A percentile compares a stretch with the other conserved stretches of the same genome.
Conservation (phyloP, 2,329 filamentous ascomycete species). For the Claviceps sp. region DNA sequence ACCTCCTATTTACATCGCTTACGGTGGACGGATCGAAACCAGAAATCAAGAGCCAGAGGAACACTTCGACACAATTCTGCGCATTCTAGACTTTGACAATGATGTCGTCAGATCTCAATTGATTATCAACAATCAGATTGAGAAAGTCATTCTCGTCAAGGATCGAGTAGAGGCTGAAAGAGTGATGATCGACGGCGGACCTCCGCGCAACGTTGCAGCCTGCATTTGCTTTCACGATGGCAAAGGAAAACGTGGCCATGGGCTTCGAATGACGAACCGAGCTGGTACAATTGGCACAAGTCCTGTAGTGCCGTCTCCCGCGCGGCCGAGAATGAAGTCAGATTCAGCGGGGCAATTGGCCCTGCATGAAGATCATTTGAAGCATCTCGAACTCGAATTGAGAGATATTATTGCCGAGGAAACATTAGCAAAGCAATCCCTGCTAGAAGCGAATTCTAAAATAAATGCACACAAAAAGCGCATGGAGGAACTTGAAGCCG, state of each 20-base stretch:
- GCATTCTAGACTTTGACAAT: constrained; percentile 71
- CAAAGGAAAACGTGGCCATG: constrained; percentile 38
- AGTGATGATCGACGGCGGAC: constrained; percentile 50
- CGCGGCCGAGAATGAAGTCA: constrained; percentile 62
- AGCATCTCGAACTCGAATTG: constrained; percentile 42
- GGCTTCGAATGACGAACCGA: constrained; percentile 40
- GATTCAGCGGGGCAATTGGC: constrained; percentile 56
- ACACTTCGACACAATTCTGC: constrained; percentile 62
- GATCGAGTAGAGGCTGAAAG: constrained; percentile 51
- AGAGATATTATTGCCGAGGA: constrained; percentile 35
- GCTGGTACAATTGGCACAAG: constrained; percentile 28
- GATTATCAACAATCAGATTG: constrained; percentile 70
- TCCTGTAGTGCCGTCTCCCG: constrained; percentile 31
- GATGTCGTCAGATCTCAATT: constrained; percentile 65
- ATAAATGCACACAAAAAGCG: constrained; percentile 28
- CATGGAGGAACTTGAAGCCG: constrained; percentile 32
- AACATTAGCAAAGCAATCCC: constrained; percentile 31
- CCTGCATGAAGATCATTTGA: constrained; percentile 33
- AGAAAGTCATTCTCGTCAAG: constrained; percentile 70
- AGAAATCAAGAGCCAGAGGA: constrained; percentile 53
- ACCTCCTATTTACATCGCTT: constrained; percentile 26
- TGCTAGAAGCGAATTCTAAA: constrained; percentile 33
- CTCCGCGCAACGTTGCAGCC: constrained; percentile 56
- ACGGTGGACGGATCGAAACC: constrained; percentile 22
- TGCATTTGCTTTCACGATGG: constrained; percentile 58